Evolutionary conservation across 495 filamentous ascomycete species (phyloP).

Genomic region (Aspergillus sparsus): DNA sequence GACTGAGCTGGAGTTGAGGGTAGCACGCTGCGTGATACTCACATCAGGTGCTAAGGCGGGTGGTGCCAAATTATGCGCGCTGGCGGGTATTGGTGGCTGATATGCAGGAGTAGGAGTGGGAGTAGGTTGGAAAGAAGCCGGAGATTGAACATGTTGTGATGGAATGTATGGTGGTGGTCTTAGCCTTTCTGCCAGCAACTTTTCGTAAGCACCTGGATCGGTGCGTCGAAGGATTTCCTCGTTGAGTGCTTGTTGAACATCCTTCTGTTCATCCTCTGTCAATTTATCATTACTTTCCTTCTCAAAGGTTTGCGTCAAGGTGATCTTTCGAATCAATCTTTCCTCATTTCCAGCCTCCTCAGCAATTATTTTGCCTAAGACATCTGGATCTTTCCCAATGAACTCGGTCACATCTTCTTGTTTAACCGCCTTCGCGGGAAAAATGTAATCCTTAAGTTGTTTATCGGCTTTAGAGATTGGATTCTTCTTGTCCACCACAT

Average conservation of each 20-base stretch:
- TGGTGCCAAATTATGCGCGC: conserved; percentile 21
- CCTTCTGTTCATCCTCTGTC: conserved; percentile 55
- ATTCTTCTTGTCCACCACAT: conserved; percentile 84
- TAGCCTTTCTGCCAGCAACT: conserved; percentile 25
- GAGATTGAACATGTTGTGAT: neutral
- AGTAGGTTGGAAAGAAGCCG: neutral
- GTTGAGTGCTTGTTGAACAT: conserved; percentile 44
- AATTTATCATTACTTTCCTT: conserved; percentile 57
- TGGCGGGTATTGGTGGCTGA: conserved; percentile 10
- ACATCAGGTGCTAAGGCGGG: conserved; percentile 24
- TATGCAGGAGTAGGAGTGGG: neutral
- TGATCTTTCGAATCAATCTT: conserved; percentile 54
- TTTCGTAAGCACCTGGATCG: conserved; percentile 41
- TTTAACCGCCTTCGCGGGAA: conserved; percentile 52
- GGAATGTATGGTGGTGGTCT: conserved; percentile 4
- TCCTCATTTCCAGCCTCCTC: conserved; percentile 21
- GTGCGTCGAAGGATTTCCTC: conserved; percentile 49
- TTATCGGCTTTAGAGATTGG: conserved; percentile 57
- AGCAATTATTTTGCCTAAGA: conserved; percentile 69
- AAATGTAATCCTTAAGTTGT: conserved; percentile 55
- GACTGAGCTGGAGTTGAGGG: neutral
- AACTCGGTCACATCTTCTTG: conserved; percentile 55
- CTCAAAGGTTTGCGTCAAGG: conserved; percentile 59
- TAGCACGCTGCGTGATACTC: conserved; percentile 14
- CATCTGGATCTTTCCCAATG: conserved; percentile 61